Evolutionary conservation across 805 yeast genomes (phyloP).

Genomic region (Nakazawaea laoshanensis): DNA sequence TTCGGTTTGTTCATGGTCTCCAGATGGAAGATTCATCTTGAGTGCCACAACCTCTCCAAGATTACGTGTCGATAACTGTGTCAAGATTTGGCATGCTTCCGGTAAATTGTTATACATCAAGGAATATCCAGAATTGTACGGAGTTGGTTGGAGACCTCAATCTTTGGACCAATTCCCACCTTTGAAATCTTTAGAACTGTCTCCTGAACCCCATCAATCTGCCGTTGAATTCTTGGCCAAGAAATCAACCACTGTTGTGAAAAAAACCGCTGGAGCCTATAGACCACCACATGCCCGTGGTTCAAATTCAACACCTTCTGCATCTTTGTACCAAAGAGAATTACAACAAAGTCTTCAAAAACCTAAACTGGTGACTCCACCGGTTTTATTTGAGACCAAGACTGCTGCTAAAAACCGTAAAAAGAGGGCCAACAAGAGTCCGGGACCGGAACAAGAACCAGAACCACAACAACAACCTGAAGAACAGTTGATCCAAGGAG

Average conservation of each 20-base stretch:
- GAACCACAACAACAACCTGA: conserved; percentile 14
- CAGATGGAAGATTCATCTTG: conserved; percentile 86
- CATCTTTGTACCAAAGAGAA: conserved; percentile 52
- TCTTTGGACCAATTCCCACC: conserved; percentile 45
- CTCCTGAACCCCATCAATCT: conserved; percentile 63
- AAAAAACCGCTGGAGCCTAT: conserved; percentile 80
- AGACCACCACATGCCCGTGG: conserved; percentile 93
- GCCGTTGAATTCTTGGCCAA: conserved; percentile 51
- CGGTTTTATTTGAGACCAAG: conserved; percentile 40
- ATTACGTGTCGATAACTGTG: conserved; percentile 92
- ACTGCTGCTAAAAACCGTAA: conserved; percentile 67
- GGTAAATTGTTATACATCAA: conserved; percentile 74
- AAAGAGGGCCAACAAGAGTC: conserved; percentile 54
- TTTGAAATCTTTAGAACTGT: conserved; percentile 37
- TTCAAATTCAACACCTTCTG: conserved; percentile 16
- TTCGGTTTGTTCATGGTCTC: conserved; percentile 96
- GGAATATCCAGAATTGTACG: conserved; percentile 74
- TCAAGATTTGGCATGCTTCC: conserved; percentile 85
- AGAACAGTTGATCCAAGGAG: conserved; percentile 44
- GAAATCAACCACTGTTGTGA: conserved; percentile 16
- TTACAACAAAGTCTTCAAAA: conserved; percentile 20
- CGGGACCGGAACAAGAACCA: conserved; percentile 1
- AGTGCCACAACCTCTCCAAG: conserved; percentile 98
- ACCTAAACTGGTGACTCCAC: conserved; percentile 18
- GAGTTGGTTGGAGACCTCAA: conserved; percentile 81